Base-by-base conservation (phyloP, 2,329 filamentous ascomycete genomes). In the Alternaria infectoria region DNA sequence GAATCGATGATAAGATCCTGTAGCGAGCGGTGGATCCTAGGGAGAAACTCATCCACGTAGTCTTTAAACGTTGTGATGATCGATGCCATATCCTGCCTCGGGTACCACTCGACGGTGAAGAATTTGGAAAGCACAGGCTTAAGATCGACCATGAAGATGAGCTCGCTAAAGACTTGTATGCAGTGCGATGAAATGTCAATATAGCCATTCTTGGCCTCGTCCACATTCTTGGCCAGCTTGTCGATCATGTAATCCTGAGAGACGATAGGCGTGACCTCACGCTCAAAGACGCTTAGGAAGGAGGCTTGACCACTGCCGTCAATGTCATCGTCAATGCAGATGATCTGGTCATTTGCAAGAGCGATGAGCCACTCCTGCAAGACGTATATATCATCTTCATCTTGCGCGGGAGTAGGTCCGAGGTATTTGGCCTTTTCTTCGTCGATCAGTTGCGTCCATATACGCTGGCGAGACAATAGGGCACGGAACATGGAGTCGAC, bases 301-400 rank as follows among this genome's bases (percentile, higher is more conserved):
- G 91, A 92, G 25, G 91, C 84, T 30, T 91, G 89, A 63, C 88
- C 88, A 57, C 89, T 67, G 19, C 61, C 54, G 26, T 77, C 88
- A 76, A 86, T 82, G 40, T 79, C 78, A 58, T 98, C 96, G 79
- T 98, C 96, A 74, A 99, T 97, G 80, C 93, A 97, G 60, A 94
- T 94, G 77, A 99, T 98, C 80, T 99, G 96, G 81, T 99, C 96
- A 82, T 99, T 99, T 71, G 96, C 96, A 61, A 96, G 93, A 49
- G 96, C 94, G 57, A 99, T 90, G 59, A 99, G 90, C 93, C 95
- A 99, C 82, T 99, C 96, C 75, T 90, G 88, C 46, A 90, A 79
- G 19, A 85, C 80, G 78, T 97, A 92, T 26, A 97, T 84, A 4
- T 91, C 88, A 78, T 97, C 93, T 17, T 91, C 88, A 79, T 97